A percentile compares a stretch with the other conserved stretches of the same genome.
These are phyloP conservation scores for Phalaenopsis hybrid DNA, from an alignment of 116 monocot species.

Conservation along the genomic window DNA sequence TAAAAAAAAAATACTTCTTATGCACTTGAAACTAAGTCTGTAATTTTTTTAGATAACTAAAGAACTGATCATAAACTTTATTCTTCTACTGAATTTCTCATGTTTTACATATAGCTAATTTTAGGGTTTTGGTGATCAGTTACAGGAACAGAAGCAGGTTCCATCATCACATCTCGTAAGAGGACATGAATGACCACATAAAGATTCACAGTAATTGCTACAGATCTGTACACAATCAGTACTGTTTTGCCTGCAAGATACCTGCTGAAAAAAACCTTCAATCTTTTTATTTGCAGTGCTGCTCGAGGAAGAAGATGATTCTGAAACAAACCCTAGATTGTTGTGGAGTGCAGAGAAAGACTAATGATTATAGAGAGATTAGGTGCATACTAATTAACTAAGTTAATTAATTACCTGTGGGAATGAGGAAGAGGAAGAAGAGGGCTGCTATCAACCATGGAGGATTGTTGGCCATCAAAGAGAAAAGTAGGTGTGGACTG, in stretches of 20 bases:
- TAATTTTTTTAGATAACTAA: no score
- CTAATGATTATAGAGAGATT: not conserved
- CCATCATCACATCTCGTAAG: not conserved
- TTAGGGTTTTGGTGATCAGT: no score
- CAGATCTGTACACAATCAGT: not conserved
- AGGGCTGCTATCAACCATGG: not conserved
- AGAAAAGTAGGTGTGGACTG: not conserved
- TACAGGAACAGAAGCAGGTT: slow-evolving; percentile 5
- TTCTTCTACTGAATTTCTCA: no score
- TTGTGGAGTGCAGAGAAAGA: not conserved
- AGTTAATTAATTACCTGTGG: not conserved
- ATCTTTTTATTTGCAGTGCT: not conserved
- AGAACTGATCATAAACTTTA: no score
- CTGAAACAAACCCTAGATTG: not conserved
- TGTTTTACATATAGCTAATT: no score
- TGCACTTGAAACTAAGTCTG: no score
- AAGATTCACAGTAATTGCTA: not conserved
- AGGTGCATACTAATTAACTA: no score
- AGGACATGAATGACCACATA: not conserved
- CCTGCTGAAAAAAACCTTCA: not conserved
- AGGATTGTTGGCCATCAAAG: not conserved
- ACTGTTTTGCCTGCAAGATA: not conserved
- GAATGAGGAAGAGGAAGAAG: not conserved
- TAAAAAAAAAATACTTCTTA: no score
- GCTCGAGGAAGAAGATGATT: not conserved